A percentile compares a stretch with the other conserved stretches of the same genome.
Conservation (phyloP, 164 flowering plant species). For the Chloranthus sessilifolius region DNA sequence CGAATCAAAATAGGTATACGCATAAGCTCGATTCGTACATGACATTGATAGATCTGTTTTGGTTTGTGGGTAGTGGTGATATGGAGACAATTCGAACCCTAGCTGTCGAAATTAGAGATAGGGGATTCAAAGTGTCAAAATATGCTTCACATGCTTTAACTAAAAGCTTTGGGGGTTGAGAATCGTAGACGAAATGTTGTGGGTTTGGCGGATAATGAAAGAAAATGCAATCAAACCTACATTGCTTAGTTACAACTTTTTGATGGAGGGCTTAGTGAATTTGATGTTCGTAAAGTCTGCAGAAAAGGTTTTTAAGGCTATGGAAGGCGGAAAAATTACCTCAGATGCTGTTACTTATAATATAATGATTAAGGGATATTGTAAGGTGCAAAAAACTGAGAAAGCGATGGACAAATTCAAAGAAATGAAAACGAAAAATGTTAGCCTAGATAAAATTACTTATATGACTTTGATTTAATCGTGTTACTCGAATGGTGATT, state of each 20-base stretch:
- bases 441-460: conserved; percentile 72
- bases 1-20: conserved; percentile 46
- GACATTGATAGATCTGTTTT: conserved; percentile 48
- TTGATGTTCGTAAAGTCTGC: conserved; percentile 69
- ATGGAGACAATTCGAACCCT: conserved; percentile 31
- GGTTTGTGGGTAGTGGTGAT: conserved; percentile 23
- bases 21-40: conserved; percentile 64
- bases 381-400: conserved; percentile 55
- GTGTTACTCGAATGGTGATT: conserved; percentile 52
- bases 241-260: conserved; percentile 64
- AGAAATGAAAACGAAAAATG: conserved; percentile 56
- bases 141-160: conserved; percentile 55
- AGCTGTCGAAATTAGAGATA: conserved; percentile 37
- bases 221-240: conserved; percentile 77
- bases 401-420: conserved; percentile 58
- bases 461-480: conserved; percentile 75
- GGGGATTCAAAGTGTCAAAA: conserved; percentile 37
- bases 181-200: conserved; percentile 90
- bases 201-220: conserved; percentile 89
- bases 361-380: conserved; percentile 86
- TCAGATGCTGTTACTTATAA: conserved; percentile 85
- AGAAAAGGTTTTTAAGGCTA: conserved; percentile 72
- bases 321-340: conserved; percentile 54
- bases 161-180: conserved; percentile 69
- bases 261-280: conserved; percentile 84